These are phyloP conservation scores for Colletotrichum sidae DNA, from an alignment of 2,329 filamentous ascomycete species.

Conservation along the genomic window DNA sequence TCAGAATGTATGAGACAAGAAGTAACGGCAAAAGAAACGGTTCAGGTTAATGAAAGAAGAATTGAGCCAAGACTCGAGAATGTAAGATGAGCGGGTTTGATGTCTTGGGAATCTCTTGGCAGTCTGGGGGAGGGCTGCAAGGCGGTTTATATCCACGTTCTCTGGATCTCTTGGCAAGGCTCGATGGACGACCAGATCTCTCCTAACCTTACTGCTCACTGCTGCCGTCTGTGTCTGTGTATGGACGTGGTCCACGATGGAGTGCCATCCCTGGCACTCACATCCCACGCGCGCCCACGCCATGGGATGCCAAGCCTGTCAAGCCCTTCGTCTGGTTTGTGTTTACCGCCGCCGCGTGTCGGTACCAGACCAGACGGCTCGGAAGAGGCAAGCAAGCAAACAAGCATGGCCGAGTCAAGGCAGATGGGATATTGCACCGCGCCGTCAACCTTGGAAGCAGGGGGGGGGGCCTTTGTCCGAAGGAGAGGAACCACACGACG, in stretches of 20 bases:
- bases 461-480: neutral
- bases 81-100: slow-evolving; percentile 32
- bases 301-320: too few species aligned
- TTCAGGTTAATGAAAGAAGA: slow-evolving; percentile 21
- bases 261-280: too few species aligned
- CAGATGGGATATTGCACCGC: too few species aligned
- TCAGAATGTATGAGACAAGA: slow-evolving; percentile 12
- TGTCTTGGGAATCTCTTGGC: slow-evolving; percentile 35
- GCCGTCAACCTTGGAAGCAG: too few species aligned
- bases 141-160: slow-evolving; percentile 35
- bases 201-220: neutral
- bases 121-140: slow-evolving; percentile 24
- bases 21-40: neutral
- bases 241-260: neutral
- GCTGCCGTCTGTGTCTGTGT: neutral
- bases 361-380: too few species aligned
- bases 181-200: slow-evolving; percentile 9
- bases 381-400: too few species aligned
- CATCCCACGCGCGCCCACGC: too few species aligned
- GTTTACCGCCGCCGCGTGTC: slow-evolving; percentile 2
- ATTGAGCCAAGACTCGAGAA: slow-evolving; percentile 33
- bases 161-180: slow-evolving; percentile 30
- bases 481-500: neutral
- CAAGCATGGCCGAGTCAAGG: neutral
- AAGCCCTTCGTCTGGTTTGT: neutral